Conservation (phyloP, 768 basidiomycete species). For the Neoboletus subvelutipes region DNA sequence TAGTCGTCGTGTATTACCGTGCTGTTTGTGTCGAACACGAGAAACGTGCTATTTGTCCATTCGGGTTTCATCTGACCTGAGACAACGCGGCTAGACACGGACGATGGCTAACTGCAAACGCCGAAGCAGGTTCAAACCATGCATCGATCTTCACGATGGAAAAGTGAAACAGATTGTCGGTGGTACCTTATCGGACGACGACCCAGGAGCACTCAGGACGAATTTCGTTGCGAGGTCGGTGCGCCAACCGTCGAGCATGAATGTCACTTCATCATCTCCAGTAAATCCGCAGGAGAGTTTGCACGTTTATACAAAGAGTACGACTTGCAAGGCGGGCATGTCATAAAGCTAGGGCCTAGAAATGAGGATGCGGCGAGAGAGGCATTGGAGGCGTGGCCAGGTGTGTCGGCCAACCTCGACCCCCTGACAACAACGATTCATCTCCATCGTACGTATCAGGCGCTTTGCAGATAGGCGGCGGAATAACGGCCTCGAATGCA, state of each 20-base stretch:
- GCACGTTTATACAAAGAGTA: slow-evolving; percentile 73
- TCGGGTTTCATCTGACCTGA: neutral
- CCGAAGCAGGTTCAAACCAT: slow-evolving; percentile 74
- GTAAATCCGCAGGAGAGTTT: slow-evolving; percentile 77
- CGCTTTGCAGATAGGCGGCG: slow-evolving; percentile 90
- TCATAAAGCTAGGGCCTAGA: slow-evolving; percentile 91
- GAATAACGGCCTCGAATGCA: slow-evolving; percentile 82
- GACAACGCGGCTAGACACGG: neutral
- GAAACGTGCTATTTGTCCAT: neutral
- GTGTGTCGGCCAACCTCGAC: slow-evolving; percentile 34
- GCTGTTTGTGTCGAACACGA: slow-evolving; percentile 10
- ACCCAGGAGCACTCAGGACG: slow-evolving; percentile 64
- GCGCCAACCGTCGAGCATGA: neutral
- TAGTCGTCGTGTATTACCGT: slow-evolving; percentile 30
- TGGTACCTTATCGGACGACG: slow-evolving; percentile 76
- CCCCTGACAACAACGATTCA: neutral
- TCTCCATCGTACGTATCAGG: slow-evolving; percentile 38
- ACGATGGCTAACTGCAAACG: slow-evolving; percentile 24
- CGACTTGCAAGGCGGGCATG: slow-evolving; percentile 81
- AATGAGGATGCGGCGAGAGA: slow-evolving; percentile 89
- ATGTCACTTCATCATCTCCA: slow-evolving; percentile 32
- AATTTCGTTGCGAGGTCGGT: slow-evolving; percentile 87
- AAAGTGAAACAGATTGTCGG: slow-evolving; percentile 99
- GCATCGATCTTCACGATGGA: slow-evolving; percentile 95
- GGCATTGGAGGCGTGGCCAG: slow-evolving; percentile 83